phyloP scores from a whole-genome alignment of 768 basidiomycete species.

The Leccinum broughii region DNA sequence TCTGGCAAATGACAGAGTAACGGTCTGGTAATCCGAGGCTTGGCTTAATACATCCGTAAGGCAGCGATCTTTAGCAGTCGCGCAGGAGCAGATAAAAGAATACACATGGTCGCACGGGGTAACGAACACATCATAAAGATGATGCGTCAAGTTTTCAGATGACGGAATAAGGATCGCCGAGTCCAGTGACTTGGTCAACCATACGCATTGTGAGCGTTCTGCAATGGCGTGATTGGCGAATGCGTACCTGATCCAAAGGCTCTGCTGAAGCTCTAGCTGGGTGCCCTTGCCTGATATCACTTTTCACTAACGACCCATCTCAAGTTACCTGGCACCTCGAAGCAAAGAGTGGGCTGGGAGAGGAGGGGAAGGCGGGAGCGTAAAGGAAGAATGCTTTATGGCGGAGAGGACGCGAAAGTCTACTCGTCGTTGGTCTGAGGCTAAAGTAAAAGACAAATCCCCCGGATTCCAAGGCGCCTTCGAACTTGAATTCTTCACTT shows the following conservation, averaged over 20 bases:
- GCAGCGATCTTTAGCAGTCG: conserved; percentile 33
- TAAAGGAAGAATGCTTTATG: conserved; percentile 54
- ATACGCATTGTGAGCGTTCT: conserved; percentile 6
- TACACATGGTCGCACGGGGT: conserved; percentile 48
- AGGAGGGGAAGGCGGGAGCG: conserved; percentile 43
- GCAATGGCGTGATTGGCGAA: not conserved
- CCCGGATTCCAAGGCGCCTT: too few relatives aligned
- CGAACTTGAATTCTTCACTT: too few relatives aligned
- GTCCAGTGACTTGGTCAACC: conserved; percentile 34
- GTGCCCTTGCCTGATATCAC: conserved; percentile 43
- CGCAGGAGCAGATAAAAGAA: conserved; percentile 49
- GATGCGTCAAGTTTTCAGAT: conserved; percentile 47
- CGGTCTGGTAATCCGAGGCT: conserved; percentile 37
- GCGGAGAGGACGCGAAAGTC: conserved; percentile 89
- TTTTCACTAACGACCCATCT: conserved; percentile 67
- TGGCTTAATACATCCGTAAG: conserved; percentile 40
- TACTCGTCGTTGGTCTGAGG: too few relatives aligned
- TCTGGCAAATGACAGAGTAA: conserved; percentile 53
- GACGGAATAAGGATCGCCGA: conserved; percentile 45
- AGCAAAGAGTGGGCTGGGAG: conserved; percentile 51
- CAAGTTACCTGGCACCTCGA: conserved; percentile 35
- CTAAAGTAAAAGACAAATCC: too few relatives aligned
- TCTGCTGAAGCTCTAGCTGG: conserved; percentile 65
- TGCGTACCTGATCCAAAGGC: conserved; percentile 39
- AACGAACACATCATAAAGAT: conserved; percentile 43